A percentile compares a stretch with the other conserved stretches of the same genome.
Conservation (phyloP, 331 rosid species). For the Pyracantha coccinea region DNA sequence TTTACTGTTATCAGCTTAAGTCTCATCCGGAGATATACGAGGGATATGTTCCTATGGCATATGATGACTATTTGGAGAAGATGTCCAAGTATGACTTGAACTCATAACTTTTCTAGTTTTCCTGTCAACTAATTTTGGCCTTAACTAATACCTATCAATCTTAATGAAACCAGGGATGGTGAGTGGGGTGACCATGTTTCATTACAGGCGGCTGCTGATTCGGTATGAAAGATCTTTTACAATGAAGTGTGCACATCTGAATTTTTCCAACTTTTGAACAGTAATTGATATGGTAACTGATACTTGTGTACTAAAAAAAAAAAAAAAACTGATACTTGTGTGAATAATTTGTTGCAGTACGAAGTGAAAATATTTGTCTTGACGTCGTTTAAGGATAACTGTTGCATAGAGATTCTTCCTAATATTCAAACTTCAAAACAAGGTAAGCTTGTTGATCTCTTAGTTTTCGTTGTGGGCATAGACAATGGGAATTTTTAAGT, state of each 20-base stretch:
- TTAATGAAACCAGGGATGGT: conserved; percentile 56
- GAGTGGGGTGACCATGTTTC: conserved; percentile 97
- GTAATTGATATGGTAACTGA: conserved; percentile 3
- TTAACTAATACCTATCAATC: conserved; percentile 8
- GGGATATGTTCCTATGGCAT: conserved; percentile 89
- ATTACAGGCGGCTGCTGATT: conserved; percentile 84
- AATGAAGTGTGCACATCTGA: background rate
- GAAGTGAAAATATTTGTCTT: conserved; percentile 55
- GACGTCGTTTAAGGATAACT: conserved; percentile 77
- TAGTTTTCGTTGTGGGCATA: background rate
- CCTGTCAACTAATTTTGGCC: background rate
- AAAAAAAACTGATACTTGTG: conserved; percentile 2
- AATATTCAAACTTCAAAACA: conserved; percentile 43
- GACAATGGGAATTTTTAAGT: background rate
- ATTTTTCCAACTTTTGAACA: background rate
- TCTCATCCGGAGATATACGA: conserved; percentile 64
- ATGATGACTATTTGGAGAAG: conserved; percentile 59
- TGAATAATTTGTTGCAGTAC: conserved; percentile 38
- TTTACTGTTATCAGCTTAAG: conserved; percentile 43
- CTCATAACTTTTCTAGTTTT: background rate
- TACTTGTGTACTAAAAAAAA: background rate
- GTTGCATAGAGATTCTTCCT: conserved; percentile 87
- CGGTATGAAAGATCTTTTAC: conserved; percentile 26
- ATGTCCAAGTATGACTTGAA: conserved; percentile 49
- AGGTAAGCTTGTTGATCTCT: conserved; percentile 29